A percentile compares a stretch with the other conserved stretches of the same genome.
These are phyloP conservation scores for Fusarium luffae DNA, from an alignment of 2,329 filamentous ascomycete species.

Conservation along the genomic window DNA sequence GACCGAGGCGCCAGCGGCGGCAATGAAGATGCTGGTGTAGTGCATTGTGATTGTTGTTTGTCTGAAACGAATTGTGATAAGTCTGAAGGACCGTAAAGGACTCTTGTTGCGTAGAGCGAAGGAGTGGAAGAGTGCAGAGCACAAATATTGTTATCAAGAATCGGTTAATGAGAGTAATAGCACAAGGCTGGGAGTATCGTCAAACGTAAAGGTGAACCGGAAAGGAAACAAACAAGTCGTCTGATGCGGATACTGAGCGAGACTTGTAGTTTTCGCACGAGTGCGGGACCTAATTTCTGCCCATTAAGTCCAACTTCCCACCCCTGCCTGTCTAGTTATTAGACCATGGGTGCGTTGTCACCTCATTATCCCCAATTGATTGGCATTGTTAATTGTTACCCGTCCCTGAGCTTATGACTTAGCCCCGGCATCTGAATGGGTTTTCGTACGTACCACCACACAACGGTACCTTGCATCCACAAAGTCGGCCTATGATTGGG, in stretches of 20 bases:
- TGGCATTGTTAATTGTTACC: conserved; percentile 29
- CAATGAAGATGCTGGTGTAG: conserved; percentile 56
- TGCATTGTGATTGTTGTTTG: conserved; percentile 55
- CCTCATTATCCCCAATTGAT: conserved; percentile 34
- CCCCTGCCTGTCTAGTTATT: conserved; percentile 15
- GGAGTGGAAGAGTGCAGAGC: conserved; percentile 38
- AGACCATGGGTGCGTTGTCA: conserved; percentile 39
- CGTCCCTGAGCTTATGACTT: conserved; percentile 32
- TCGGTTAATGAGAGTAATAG: conserved; percentile 32
- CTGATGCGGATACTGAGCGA: conserved; percentile 30
- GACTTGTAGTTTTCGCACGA: conserved; percentile 46
- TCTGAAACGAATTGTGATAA: conserved; percentile 23
- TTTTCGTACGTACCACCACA: conserved; percentile 28
- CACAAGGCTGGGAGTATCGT: conserved; percentile 36
- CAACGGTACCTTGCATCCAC: conserved; percentile 43
- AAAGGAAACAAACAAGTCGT: conserved; percentile 15
- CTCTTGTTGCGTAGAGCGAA: conserved; percentile 28
- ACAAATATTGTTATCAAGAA: conserved; percentile 33
- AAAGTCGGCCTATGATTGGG: conserved; percentile 37
- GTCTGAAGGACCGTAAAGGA: conserved; percentile 9
- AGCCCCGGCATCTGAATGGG: conserved; percentile 40
- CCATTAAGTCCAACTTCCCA: conserved; percentile 3
- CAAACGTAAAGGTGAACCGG: conserved; percentile 28
- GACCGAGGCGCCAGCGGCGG: conserved; percentile 56
- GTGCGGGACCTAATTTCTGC: conserved; percentile 40